Evolutionary conservation across 2,329 filamentous ascomycete species (phyloP), one percentile per base, ranked within the genome.

Genomic region (Endothia cerciana): DNA sequence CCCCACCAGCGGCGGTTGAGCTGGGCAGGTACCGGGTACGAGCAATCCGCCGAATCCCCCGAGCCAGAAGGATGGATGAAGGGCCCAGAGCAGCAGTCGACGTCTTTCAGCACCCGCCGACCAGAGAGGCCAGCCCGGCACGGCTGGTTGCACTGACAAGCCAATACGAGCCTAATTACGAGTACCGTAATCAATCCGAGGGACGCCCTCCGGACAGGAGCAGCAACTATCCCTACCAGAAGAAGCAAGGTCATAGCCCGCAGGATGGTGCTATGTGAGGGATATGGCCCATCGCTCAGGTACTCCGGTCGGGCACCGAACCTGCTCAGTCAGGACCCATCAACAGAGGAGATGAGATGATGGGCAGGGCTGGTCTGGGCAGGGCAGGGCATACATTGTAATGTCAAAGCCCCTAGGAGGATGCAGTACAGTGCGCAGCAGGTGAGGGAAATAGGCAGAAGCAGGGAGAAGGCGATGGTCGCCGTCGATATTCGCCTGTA

Each of bases 281-380:
- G 17, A 41, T 36, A 60, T 11, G 15, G 40, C 38, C n/a, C 57
- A 19, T 60, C 22, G 25, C 36, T 41, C 36, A 58, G 41, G 43
- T 49, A 47, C 47, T 56, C 49, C 38, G 33, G 8, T 62, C 60
- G 60, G 60, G 25, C 38, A 62, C 60, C 60, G 60, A 62, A 62
- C 22, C 30, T n/a, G 10, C 43, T 49, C 41, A 56, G 17, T 17
- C 19, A 62, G n/a, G 41, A 41, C n/a, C 49, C 33, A 30, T 38
- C 13, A n/a, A n/a, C 30, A 38, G n/a, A 61, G 17, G 19, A 25
- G 30, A 49, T 2, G 28, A 40, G 30, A 49, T 11, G 25, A 36
- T 55, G 30, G 15, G 7, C 19, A 28, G 25, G 19, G 30, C 51
- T 28, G 25, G 51, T 11, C 15, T 33, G 28, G 19, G 53, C 22